Conservation (phyloP, 2,329 filamentous ascomycete genomes). For the Metarhizium sp. region DNA sequence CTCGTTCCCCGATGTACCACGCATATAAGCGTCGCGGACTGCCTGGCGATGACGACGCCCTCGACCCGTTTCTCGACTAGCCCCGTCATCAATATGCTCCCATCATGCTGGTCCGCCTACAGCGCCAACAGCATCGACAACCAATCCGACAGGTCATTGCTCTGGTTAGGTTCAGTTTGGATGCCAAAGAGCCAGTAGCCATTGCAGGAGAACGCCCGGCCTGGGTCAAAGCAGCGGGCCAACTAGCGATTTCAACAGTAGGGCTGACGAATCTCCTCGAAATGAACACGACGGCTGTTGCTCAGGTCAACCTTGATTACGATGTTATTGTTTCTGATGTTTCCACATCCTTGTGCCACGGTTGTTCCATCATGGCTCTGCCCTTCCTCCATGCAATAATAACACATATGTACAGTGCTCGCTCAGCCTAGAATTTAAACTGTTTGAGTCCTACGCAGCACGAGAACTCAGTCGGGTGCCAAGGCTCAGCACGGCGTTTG, state of each 20-base stretch:
- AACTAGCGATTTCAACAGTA: no score
- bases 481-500: not conserved
- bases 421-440: no score
- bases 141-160: conserved; percentile 3
- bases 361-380: not conserved
- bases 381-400: no score
- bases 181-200: conserved; percentile 2
- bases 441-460: no score
- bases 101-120: not conserved
- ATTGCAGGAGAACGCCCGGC: conserved; percentile 4
- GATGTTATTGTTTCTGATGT: not conserved
- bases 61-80: conserved; percentile 3
- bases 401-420: not conserved
- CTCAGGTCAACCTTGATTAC: not conserved
- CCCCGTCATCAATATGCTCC: not conserved
- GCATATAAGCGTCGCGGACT: not conserved
- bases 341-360: no score
- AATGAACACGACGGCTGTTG: conserved; percentile 5
- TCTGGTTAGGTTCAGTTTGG: no score
- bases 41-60: conserved; percentile 8
- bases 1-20: not conserved
- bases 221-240: not conserved
- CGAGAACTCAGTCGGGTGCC: not conserved
- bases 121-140: not conserved
- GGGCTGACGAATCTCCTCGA: conserved; percentile 6